Conservation (phyloP, 768 basidiomycete species). For the Naematelia aurantialba region DNA sequence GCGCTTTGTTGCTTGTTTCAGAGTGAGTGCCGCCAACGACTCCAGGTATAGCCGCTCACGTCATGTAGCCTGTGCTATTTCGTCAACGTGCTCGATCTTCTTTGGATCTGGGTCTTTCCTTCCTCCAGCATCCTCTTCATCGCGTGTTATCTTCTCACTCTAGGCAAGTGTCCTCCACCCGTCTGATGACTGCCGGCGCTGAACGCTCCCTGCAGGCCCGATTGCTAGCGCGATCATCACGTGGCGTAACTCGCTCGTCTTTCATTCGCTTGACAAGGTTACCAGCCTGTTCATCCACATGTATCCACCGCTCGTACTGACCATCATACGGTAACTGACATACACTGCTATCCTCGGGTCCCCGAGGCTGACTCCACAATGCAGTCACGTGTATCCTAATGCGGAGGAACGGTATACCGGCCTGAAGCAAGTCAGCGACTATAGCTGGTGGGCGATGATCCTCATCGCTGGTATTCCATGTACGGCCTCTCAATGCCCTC, state of each 20-base stretch:
- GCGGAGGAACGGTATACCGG: conserved; percentile 83
- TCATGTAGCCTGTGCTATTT: conserved; percentile 68
- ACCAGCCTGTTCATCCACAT: conserved; percentile 93
- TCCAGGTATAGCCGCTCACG: not conserved
- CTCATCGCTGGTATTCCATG: conserved; percentile 77
- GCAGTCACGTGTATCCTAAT: conserved; percentile 81
- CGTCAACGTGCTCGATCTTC: conserved; percentile 81
- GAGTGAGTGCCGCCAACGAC: conserved; percentile 3
- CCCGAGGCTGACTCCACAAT: not conserved
- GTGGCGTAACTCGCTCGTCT: conserved; percentile 97
- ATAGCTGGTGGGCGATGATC: conserved; percentile 70
- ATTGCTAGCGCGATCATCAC: conserved; percentile 93
- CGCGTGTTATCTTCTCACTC: conserved; percentile 86
- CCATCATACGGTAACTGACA: conserved; percentile 60
- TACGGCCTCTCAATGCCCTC: conserved; percentile 56
- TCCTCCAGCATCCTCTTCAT: conserved; percentile 72
- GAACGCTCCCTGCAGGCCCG: conserved; percentile 53
- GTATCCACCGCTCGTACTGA: conserved; percentile 80
- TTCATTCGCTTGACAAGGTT: conserved; percentile 95
- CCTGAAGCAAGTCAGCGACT: conserved; percentile 62
- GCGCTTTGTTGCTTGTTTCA: not conserved
- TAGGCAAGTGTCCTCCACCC: conserved; percentile 54
- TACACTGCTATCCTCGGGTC: not conserved
- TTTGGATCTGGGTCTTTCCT: conserved; percentile 89
- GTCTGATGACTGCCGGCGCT: not conserved